Base-by-base conservation (phyloP, 305 asterid species). In the Fraxinus ornus region DNA sequence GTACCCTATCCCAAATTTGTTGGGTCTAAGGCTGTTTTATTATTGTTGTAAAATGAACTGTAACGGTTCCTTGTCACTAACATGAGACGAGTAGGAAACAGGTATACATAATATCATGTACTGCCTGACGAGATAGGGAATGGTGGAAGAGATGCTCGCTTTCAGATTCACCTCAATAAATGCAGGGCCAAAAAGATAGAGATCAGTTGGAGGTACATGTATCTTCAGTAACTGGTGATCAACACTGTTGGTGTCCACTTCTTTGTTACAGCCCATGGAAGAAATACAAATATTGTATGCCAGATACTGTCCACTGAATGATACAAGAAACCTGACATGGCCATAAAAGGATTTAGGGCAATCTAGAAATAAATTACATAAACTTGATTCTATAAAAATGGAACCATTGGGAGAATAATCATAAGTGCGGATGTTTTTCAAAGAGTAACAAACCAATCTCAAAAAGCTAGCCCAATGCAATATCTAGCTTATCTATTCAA, bases 231-330 rank as follows among this genome's bases (percentile, higher is more conserved):
- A 79, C 62, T 96, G 98, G 80, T 94, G 97, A 87, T 89, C 89
- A 64, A 36, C 83, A 80, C 85, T 74, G 76, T 83, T 86, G 76
- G 82, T 64, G 52, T 84, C 89, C 36, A 84, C 73, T 12, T 66
- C 91, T 79, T 88, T 85, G 84, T 82, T 85, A 83, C 89, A 87
- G 64, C 90, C 82, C 21, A 81, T 70, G 15, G 94, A 89, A 60
- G 91, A 83, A 79, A 92, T 88, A 81, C 86, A 80, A 84, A 84
- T 83, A 76, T 90, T 88, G 84, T 88, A 86, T 77, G 93, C 84
- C 75, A 93, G 75, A 92, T 95, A 95, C 68, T 78, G 86, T 70
- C 98, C 99, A n/a, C 88, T 89, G 85, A 93, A 93, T 19, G 99
- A 95, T 84, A 95, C 83, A 79, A 95, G 93, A 85, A 93, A 92